A percentile compares a stretch with the other conserved stretches of the same genome.
Conservation (phyloP, 225 moss, liverwort and hornwort genomes). For the Climacium dendroides region DNA sequence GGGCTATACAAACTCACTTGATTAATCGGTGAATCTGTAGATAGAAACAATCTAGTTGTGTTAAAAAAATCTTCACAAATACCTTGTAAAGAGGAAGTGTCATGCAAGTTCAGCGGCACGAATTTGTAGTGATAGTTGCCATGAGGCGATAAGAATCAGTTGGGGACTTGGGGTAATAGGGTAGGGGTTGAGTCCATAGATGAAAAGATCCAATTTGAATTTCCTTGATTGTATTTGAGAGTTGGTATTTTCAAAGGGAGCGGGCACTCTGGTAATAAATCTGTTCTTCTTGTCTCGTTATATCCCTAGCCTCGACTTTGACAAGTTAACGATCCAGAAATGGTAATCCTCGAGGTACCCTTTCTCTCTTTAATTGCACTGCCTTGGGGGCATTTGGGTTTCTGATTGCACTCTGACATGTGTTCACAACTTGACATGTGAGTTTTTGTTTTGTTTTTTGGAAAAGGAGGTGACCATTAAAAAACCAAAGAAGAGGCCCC, state of each 20-base stretch:
- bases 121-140: background rate
- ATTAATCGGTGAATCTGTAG: background rate
- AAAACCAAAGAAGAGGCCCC: too few species aligned
- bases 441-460: too few species aligned
- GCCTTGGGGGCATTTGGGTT: background rate
- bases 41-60: background rate
- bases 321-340: background rate
- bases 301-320: background rate
- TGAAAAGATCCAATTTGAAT: background rate
- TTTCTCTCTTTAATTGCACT: background rate
- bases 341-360: background rate
- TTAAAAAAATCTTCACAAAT: background rate
- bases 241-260: background rate
- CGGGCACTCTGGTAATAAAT: background rate
- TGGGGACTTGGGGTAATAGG: background rate
- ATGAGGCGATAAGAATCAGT: background rate
- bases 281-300: background rate
- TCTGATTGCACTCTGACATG: background rate
- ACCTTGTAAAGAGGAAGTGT: background rate
- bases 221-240: background rate
- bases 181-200: background rate
- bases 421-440: background rate
- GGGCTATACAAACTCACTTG: background rate
- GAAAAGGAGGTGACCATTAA: too few species aligned
- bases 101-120: background rate